Evolutionary conservation across 805 yeast species (phyloP).

Genomic region (Zygosaccharomyces rouxii): DNA sequence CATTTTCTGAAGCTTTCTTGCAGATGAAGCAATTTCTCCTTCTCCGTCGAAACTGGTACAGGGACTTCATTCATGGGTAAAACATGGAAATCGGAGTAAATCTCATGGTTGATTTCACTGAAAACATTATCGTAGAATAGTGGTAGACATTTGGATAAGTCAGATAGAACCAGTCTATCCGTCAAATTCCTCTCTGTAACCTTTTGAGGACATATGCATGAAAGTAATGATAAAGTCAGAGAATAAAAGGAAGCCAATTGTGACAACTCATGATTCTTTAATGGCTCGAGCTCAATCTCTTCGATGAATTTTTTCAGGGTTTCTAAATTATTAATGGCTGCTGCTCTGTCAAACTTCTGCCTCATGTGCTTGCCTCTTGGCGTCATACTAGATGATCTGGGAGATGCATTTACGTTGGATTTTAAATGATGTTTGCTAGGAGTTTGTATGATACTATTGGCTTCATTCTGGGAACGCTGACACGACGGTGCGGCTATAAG

Average conservation of each 20-base stretch:
- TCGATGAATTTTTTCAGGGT: slow-evolving; percentile 17
- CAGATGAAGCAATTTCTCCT: slow-evolving; percentile 2
- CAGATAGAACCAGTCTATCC: slow-evolving; percentile 17
- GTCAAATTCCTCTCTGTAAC: slow-evolving; percentile 4
- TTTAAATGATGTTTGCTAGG: not conserved
- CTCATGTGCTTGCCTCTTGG: slow-evolving; percentile 24
- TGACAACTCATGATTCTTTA: slow-evolving; percentile 19
- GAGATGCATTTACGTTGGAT: slow-evolving; percentile 17
- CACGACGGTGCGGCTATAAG: slow-evolving; percentile 45
- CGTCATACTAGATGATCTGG: slow-evolving; percentile 34
- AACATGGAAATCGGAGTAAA: slow-evolving; percentile 15
- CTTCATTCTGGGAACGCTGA: slow-evolving; percentile 2
- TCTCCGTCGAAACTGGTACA: slow-evolving; percentile 4
- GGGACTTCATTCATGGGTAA: slow-evolving; percentile 6
- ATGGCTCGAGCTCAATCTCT: slow-evolving; percentile 9
- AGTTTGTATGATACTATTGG: not conserved
- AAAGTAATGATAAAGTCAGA: slow-evolving; percentile 18
- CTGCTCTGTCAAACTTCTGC: slow-evolving; percentile 27
- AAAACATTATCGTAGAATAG: slow-evolving; percentile 23
- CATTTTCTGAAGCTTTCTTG: slow-evolving; percentile 9
- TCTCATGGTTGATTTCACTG: slow-evolving; percentile 15
- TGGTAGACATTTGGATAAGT: slow-evolving; percentile 22
- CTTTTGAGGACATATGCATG: slow-evolving; percentile 14
- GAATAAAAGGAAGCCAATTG: slow-evolving; percentile 24
- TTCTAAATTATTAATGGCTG: slow-evolving; percentile 21